Conservation (phyloP, 495 filamentous ascomycete genomes). For the Neurospora sp. region DNA sequence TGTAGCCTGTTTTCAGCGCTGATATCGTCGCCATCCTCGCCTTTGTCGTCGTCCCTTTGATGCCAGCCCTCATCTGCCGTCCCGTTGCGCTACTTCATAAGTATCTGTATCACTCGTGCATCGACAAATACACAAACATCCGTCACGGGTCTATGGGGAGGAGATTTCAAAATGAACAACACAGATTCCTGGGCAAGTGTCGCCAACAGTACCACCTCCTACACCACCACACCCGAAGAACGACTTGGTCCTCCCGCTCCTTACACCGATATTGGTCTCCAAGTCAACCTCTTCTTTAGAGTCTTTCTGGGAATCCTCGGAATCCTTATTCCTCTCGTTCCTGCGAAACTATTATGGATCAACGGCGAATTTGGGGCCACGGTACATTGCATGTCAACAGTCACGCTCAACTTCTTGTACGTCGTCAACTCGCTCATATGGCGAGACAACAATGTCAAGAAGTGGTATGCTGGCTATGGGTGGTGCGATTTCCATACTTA, state of each 20-base stretch:
- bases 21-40: background rate
- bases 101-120: background rate
- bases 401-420: conserved; percentile 55
- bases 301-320: conserved; percentile 46
- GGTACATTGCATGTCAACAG: conserved; percentile 53
- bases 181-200: background rate
- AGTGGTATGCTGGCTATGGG: conserved; percentile 63
- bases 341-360: conserved; percentile 43
- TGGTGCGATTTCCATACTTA: conserved; percentile 81
- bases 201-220: background rate
- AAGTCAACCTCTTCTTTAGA: conserved; percentile 31
- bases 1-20: background rate
- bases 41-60: background rate
- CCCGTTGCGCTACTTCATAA: background rate
- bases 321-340: conserved; percentile 47
- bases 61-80: background rate
- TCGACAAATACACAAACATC: background rate
- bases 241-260: conserved; percentile 13
- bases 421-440: conserved; percentile 76
- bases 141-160: background rate
- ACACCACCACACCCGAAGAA: conserved; percentile 16
- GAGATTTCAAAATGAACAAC: background rate
- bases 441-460: conserved; percentile 55
- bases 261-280: conserved; percentile 21
- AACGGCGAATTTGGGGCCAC: conserved; percentile 53